Percentiles rank a stretch among this genome's conserved stretches.
phyloP scores from a whole-genome alignment of 768 basidiomycete species.

The Coprinopsis sp. region DNA sequence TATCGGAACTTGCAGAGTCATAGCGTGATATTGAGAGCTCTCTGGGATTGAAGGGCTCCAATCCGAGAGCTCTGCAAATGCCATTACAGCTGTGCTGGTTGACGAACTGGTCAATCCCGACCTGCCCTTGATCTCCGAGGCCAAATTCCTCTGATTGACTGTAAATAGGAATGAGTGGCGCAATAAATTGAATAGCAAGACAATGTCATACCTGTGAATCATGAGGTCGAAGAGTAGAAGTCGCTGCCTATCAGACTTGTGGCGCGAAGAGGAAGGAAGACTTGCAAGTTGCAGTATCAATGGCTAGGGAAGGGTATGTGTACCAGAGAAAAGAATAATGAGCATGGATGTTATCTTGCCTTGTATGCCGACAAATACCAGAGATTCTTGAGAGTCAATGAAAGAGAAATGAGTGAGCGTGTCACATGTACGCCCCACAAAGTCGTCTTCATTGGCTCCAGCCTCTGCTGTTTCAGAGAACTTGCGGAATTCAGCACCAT shows the following conservation, averaged over 20 bases:
- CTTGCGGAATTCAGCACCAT: neutral
- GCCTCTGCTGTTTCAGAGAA: neutral
- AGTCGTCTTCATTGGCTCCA: neutral
- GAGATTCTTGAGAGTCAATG: neutral
- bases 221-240: neutral
- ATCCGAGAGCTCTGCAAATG: neutral
- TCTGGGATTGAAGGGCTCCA: no score
- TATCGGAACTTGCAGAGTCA: no score
- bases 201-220: neutral
- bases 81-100: neutral
- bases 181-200: neutral
- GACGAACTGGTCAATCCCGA: neutral
- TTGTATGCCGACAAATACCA: neutral
- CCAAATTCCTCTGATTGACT: neutral
- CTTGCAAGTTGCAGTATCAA: neutral
- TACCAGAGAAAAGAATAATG: neutral
- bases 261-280: neutral
- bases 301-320: neutral
- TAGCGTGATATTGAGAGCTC: no score
- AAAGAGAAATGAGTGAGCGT: neutral
- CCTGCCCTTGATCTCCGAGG: neutral
- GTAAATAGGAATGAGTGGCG: neutral
- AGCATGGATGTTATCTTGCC: neutral
- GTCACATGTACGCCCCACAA: neutral
- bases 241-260: neutral